A percentile compares a stretch with the other conserved stretches of the same genome.
Conservation (phyloP, 345 rosid genomes). For the Eucalyptus sp. region DNA sequence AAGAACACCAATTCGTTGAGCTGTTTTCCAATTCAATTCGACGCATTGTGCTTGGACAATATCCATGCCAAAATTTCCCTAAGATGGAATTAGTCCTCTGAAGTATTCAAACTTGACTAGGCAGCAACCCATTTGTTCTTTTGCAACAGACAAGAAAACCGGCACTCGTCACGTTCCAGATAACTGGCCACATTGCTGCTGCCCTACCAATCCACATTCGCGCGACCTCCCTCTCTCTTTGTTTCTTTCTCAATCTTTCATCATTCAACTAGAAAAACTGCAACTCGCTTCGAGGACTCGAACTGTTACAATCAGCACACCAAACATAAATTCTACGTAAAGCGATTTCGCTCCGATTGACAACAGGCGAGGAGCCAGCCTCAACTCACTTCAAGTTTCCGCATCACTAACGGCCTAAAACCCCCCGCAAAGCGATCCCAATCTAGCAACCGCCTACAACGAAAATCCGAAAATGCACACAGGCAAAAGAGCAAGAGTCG, state of each 20-base stretch:
- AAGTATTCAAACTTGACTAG: not conserved
- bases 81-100: not conserved
- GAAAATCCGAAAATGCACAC: not conserved
- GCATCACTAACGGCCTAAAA: not conserved
- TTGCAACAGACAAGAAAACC: not conserved
- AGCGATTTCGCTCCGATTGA: not conserved
- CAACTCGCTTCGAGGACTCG: not conserved
- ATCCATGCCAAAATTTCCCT: not conserved
- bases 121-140: not conserved
- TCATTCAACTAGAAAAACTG: not conserved
- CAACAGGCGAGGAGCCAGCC: not conserved
- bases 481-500: not conserved
- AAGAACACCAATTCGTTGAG: not conserved
- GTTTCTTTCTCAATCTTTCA: not conserved
- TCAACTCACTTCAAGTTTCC: not conserved
- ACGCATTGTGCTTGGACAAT: not conserved
- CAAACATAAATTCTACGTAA: not conserved
- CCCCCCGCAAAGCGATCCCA: not conserved
- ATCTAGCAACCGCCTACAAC: not conserved
- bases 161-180: not conserved
- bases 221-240: not conserved
- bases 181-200: not conserved
- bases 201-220: not conserved
- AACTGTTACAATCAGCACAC: not conserved
- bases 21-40: not conserved